Evolutionary conservation across 805 yeast genomes (phyloP), one percentile per base, ranked within the genome.

Genomic region (Saccharomycopsis selenospora): DNA sequence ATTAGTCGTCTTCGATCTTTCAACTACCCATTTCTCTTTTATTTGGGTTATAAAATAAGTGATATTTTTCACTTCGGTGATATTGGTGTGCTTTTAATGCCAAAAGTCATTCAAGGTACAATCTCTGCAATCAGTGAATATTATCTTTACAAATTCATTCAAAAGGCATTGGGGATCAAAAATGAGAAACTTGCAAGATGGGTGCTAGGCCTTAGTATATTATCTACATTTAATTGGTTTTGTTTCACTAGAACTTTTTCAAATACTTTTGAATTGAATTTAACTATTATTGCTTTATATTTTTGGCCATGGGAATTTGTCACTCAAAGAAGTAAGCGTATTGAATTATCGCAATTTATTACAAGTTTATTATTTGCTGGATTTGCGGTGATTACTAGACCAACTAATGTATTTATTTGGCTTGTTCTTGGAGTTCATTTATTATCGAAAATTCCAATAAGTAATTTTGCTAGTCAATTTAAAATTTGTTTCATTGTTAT

Each of bases 341-440:
- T 14, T 11, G 22, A 41, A 22, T 17, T 27, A 4, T 4, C 7
- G 20, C 22, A 42, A 3, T 41, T 49, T 18, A 20, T 49, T 4
- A 47, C 36, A 20, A 30, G 81, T 3, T 63, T 85, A 43, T 42
- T 63, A 0, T 59, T 81, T 27, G 93, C 87, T 0, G 72, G 79
- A 1, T 29, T 78, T 1, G 70, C 86, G 20, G 83, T 90, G 56
- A 66, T 88, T 0, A 75, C 88, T 5, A 70, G 99, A 50, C 98
- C 99, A 0, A 87, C 95, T 0, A 89, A 86, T 61, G 83, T 73
- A 0, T 57, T 90, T 1, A 66, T 89, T 3, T 93, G 99, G 99
- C 27, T 73, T 0, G 66, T 72, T 24, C 63, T 85, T 20, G 95
- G 93, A 0, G 33, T 61, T 0, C 56, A 60, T 22, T 44, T 68